These are phyloP conservation scores for Litchi chinensis DNA, from an alignment of 345 rosid genomes.

Conservation along the genomic window DNA sequence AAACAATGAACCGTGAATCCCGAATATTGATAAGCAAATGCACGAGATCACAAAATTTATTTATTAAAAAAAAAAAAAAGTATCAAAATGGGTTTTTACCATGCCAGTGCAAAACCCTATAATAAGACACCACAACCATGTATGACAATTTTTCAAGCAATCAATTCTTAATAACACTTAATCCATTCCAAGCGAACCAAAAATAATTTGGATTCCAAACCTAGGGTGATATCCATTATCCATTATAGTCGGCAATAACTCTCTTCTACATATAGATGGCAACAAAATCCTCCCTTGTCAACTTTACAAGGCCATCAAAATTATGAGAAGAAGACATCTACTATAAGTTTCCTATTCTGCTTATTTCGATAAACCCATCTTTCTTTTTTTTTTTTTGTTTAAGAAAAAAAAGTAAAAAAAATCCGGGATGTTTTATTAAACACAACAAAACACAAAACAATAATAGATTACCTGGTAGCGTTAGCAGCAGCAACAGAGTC, in stretches of 20 bases:
- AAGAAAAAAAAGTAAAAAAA: too few relatives aligned
- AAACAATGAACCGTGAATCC: neutral
- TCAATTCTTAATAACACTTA: neutral
- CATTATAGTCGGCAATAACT: neutral
- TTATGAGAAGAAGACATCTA: neutral
- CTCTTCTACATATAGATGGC: neutral
- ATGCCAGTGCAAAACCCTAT: neutral
- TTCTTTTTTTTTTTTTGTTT: too few relatives aligned
- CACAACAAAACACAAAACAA: neutral
- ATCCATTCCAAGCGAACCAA: neutral
- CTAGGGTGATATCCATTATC: neutral
- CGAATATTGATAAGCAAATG: neutral
- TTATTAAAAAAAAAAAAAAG: too few relatives aligned
- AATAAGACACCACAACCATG: neutral
- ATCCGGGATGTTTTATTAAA: too few relatives aligned
- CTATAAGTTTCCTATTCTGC: neutral
- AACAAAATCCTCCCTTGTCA: too few relatives aligned
- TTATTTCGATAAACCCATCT: neutral
- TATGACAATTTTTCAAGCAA: slow-evolving; percentile 2
- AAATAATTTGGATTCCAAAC: neutral
- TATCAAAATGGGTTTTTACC: neutral
- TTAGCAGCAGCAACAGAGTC: slow-evolving; percentile 60
- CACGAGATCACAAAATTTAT: neutral
- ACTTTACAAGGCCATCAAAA: neutral
- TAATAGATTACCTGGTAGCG: slow-evolving; percentile 45